Conservation (phyloP, 2,329 filamentous ascomycete genomes). For the Biscogniauxia sp. region DNA sequence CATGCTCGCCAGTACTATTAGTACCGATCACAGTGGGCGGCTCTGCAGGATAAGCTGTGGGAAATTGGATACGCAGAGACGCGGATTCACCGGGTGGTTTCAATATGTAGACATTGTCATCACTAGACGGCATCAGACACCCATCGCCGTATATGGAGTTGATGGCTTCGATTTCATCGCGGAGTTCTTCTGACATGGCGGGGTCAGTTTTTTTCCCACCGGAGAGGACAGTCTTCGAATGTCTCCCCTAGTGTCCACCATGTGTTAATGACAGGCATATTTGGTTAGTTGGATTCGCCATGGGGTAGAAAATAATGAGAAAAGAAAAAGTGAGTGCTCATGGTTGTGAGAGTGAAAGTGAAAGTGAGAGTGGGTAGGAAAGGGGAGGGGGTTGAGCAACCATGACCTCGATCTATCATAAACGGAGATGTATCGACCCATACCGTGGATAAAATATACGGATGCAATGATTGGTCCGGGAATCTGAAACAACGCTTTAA, state of each 20-base stretch:
- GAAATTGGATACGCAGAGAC: slow-evolving; percentile 66
- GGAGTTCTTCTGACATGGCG: slow-evolving; percentile 57
- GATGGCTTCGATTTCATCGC: slow-evolving; percentile 75
- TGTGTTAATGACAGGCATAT: too few species aligned
- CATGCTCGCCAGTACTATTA: slow-evolving; percentile 69
- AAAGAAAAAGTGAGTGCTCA: too few species aligned
- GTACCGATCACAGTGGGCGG: slow-evolving; percentile 74
- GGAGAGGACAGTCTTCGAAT: not conserved
- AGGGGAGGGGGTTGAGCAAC: too few species aligned
- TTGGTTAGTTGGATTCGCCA: too few species aligned
- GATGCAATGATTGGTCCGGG: not conserved
- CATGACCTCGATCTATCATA: too few species aligned
- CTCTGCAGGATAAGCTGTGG: slow-evolving; percentile 68
- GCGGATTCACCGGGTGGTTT: slow-evolving; percentile 60
- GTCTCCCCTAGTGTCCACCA: not conserved
- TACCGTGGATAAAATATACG: not conserved
- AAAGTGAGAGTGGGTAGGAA: too few species aligned
- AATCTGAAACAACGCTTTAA: too few species aligned
- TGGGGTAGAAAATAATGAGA: too few species aligned
- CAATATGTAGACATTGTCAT: slow-evolving; percentile 55
- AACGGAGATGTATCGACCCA: not conserved
- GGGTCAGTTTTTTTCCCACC: not conserved
- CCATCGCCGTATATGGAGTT: slow-evolving; percentile 78
- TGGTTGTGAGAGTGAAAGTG: too few species aligned
- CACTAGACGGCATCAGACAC: slow-evolving; percentile 50